Conservation (phyloP, 768 basidiomycete species). For the Termitomyces bulborhizus region DNA sequence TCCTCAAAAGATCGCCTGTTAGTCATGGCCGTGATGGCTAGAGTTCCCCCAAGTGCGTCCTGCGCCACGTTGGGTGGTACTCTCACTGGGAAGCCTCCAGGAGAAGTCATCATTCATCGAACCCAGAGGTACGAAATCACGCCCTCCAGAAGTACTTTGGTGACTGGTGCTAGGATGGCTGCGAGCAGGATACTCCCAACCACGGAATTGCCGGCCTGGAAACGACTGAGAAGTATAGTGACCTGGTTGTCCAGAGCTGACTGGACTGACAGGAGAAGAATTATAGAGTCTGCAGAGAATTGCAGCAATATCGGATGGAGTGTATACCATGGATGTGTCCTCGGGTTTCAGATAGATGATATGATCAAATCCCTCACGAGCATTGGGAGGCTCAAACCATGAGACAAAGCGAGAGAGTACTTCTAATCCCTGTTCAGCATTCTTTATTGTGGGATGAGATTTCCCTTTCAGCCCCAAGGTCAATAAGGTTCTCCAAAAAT, state of each 20-base stretch:
- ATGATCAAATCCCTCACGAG: constrained; percentile 61
- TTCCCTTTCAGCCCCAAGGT: constrained; percentile 38
- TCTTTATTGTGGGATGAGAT: constrained; percentile 72
- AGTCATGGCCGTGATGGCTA: neutral
- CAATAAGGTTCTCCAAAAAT: constrained; percentile 3
- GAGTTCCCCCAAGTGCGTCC: neutral
- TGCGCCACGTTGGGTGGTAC: constrained; percentile 6
- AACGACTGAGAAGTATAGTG: constrained; percentile 11
- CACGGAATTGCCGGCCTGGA: constrained; percentile 15
- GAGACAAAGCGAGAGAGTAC: constrained; percentile 62
- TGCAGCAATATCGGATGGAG: constrained; percentile 41
- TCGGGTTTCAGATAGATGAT: constrained; percentile 40
- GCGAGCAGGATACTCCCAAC: constrained; percentile 19
- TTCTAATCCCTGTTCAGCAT: constrained; percentile 46
- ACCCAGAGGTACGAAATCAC: constrained; percentile 5
- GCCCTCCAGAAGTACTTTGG: constrained; percentile 11
- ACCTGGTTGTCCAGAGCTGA: constrained; percentile 5
- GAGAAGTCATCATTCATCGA: constrained; percentile 1
- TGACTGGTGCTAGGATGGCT: constrained; percentile 15
- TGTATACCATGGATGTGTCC: constrained; percentile 40
- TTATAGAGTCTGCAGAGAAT: constrained; percentile 47
- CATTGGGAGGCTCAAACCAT: constrained; percentile 49
- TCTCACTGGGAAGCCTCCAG: constrained; percentile 3
- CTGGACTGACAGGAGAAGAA: constrained; percentile 28
- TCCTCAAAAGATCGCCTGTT: neutral